Base-by-base conservation (phyloP, 2,329 filamentous ascomycete species). In the Fusarium miscanthi region DNA sequence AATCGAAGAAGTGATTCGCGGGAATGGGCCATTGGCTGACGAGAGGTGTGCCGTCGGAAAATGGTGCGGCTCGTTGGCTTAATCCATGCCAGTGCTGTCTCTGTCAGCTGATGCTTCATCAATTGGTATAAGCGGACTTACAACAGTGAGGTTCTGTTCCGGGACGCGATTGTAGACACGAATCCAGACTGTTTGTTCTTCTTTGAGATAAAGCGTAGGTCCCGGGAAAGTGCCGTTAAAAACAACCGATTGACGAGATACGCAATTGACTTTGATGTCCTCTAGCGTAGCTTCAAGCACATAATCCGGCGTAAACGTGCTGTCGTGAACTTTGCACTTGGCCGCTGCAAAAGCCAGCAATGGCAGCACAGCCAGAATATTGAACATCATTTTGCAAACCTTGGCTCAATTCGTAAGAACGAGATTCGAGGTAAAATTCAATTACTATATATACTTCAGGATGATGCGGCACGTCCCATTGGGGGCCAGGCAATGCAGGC, bases 21-120 rank as follows among this genome's bases (percentile, higher is more conserved):
- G 88, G 85, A 41, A 92, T 91, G 0, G 90, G 89, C 90, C 90
- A 93, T 73, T 92, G 90, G 23, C 86, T 85, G 4, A 87, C 89
- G 35, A 84, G 79, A 2, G 90, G 88, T 0, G 88, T 85, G 8
- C 91, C 90, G 71, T 92, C 91, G 3, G 89, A 88, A 79, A 91
- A 92, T 1, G 89, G 89, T 2, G 89, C 87, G 37, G 86, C 84
- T 37, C 86, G 82, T 77, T 89, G 87, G 21, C 85, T 86, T 13
- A 93, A 82, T 17, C 91, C 91, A 79, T 92, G 90, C 90, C 90
- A 92, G 76, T 92, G 90, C 87, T 91, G 27, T 4, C 41, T 8
- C 9, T 31, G 56, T 74, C n/a, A 74, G 59, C 25, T 40, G 6
- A 13, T 23, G 4, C 16, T 49, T 49, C 21, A 2, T 49, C 16